These are phyloP conservation scores for Pyrenochaeta sp. DNA, from an alignment of 2,329 filamentous ascomycete species.

Conservation along the genomic window DNA sequence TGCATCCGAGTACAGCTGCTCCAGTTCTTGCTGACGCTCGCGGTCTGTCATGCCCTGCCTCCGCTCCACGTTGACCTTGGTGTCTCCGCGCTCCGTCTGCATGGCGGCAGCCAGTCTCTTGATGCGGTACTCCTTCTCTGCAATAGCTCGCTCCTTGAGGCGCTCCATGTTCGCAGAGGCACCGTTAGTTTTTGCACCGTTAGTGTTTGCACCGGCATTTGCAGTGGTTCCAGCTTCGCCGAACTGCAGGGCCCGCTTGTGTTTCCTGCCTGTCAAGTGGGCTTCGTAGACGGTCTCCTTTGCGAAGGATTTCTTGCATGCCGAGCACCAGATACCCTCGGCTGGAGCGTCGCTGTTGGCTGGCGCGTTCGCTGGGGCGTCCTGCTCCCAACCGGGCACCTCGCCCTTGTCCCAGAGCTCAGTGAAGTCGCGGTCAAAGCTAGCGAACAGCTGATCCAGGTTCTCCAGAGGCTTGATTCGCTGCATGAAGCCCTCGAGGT, in stretches of 20 bases:
- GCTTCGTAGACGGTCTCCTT: constrained; percentile 94
- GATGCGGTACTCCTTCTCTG: constrained; percentile 85
- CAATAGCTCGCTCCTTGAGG: constrained; percentile 87
- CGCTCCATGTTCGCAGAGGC: constrained; percentile 29
- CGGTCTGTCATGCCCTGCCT: constrained; percentile 97
- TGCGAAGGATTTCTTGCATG: constrained; percentile 93
- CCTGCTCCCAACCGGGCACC: constrained; percentile 78
- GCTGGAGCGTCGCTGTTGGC: constrained; percentile 59
- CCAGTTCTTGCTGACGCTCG: constrained; percentile 91
- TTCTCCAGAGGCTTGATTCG: constrained; percentile 87
- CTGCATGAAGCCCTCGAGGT: constrained; percentile 88
- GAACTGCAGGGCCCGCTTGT: constrained; percentile 80
- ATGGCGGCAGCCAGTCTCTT: constrained; percentile 82
- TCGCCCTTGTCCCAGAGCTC: constrained; percentile 81
- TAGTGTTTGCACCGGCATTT: constrained; percentile 21
- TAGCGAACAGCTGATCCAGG: constrained; percentile 75
- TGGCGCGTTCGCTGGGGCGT: constrained; percentile 47
- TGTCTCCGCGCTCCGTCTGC: constrained; percentile 86
- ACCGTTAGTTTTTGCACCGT: constrained; percentile 24
- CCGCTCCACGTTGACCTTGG: constrained; percentile 91
- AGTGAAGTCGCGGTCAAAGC: constrained; percentile 85
- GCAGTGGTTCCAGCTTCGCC: too few species aligned
- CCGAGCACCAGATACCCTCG: constrained; percentile 85
- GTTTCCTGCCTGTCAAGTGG: constrained; percentile 90
- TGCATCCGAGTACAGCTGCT: constrained; percentile 77